Evolutionary conservation across 2,329 filamentous ascomycete species (phyloP), one percentile per base, ranked within the genome.

Genomic region (Ophiostoma montium): DNA sequence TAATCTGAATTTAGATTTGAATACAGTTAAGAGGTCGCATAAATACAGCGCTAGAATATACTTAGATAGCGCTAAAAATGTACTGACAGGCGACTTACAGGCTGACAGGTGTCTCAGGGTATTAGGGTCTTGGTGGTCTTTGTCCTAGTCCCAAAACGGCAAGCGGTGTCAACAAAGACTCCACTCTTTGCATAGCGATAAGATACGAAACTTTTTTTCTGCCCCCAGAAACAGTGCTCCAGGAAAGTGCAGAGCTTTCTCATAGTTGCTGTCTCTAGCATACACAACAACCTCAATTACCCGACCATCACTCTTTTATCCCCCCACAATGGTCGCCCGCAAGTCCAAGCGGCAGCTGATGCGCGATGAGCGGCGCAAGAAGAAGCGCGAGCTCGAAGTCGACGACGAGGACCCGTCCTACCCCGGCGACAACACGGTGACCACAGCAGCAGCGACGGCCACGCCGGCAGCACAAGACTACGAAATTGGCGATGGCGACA

Each of bases 321-420:
- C 8, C 23, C 23, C 31, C 35, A 41, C 19, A 41, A 64, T 64
- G 63, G 62, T 60, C 13, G 57, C 58, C 36, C 59, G 60, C 45
- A 65, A 64, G 48, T 65, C 63, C 6, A 65, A 65, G 54, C 56
- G 62, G 27, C 62, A 65, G 53, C 57, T 63, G 19, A 45, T 62
- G 43, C 61, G 63, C 32, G 63, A 65, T 57, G 62, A 65, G 56
- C 64, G 63, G 54, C 60, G 62, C 41, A 60, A 60, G 52, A 65
- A 63, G 53, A 62, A 63, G 54, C 57, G 59, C 48, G 58, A 54
- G 3, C 54, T 54, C 27, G 60, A 63, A 16, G n/a, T 56, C 32
- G 57, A 55, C 48, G 58, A 57, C 23, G 57, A 55, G 19, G 21
- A 41, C 33, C 27, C 35, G 27, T 44, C 42, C 16, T 44, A 21